phyloP scores from a whole-genome alignment of 352 stramenopile genomes.

The Pythium vanterpoolii region DNA sequence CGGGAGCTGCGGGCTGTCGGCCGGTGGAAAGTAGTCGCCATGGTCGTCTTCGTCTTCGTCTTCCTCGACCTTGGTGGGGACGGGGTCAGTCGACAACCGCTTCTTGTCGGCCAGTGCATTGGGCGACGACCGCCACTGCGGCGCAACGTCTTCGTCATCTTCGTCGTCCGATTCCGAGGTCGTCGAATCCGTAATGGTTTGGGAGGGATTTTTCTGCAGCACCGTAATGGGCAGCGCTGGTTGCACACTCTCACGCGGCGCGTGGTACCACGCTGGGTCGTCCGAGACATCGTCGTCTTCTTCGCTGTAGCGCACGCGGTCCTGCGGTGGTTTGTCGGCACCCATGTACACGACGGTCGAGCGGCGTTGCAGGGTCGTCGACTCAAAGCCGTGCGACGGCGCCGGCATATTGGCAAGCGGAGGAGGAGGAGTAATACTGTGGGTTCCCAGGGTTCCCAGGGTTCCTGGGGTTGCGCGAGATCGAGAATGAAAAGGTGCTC shows the following conservation, averaged over 20 bases:
- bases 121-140: slow-evolving; percentile 10
- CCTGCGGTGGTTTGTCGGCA: slow-evolving; percentile 9
- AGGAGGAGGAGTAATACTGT: background rate
- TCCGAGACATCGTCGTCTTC: slow-evolving; percentile 67
- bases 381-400: slow-evolving; percentile 25
- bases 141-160: slow-evolving; percentile 10
- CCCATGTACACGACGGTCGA: slow-evolving; percentile 33
- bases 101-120: slow-evolving; percentile 1
- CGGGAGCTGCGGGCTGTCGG: slow-evolving; percentile 9
- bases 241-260: slow-evolving; percentile 55
- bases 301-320: slow-evolving; percentile 25
- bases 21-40: slow-evolving; percentile 20
- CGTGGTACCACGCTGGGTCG: slow-evolving; percentile 68
- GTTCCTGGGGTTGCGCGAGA: too few species aligned
- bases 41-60: slow-evolving; percentile 28
- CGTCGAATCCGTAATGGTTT: background rate
- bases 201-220: slow-evolving; percentile 52
- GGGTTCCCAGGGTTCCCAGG: too few species aligned
- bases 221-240: slow-evolving; percentile 45
- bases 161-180: slow-evolving; percentile 4
- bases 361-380: slow-evolving; percentile 31
- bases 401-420: background rate
- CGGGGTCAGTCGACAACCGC: slow-evolving; percentile 8
- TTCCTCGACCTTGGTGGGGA: too few species aligned
- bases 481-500: background rate